Evolutionary conservation across 2,329 filamentous ascomycete species (phyloP).

Genomic region (Delphinella strobiligena): DNA sequence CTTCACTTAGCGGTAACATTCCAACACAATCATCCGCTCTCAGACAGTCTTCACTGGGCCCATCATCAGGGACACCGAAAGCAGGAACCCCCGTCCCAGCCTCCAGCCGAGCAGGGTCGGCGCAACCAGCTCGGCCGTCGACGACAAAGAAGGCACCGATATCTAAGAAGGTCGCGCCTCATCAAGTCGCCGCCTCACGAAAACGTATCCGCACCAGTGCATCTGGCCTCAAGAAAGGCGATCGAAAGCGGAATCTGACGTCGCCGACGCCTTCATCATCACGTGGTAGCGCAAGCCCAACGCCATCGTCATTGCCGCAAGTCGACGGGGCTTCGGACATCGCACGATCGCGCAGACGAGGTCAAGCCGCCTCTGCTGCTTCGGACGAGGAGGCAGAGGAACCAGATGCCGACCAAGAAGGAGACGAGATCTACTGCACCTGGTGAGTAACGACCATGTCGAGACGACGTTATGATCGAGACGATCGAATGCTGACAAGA

Average conservation of each 20-base stretch:
- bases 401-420: slow-evolving; percentile 37
- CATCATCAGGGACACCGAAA: slow-evolving; percentile 43
- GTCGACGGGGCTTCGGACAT: slow-evolving; percentile 15
- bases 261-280: slow-evolving; percentile 18
- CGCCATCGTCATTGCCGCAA: slow-evolving; percentile 19
- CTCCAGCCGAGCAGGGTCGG: too few relatives aligned
- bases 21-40: slow-evolving; percentile 43
- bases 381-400: slow-evolving; percentile 18
- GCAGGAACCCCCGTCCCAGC: slow-evolving; percentile 37
- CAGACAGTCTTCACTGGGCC: slow-evolving; percentile 51
- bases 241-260: slow-evolving; percentile 21
- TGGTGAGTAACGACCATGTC: too few relatives aligned
- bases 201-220: slow-evolving; percentile 10
- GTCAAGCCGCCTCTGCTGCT: slow-evolving; percentile 3
- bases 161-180: slow-evolving; percentile 45
- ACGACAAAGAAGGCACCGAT: slow-evolving; percentile 18
- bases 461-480: too few relatives aligned
- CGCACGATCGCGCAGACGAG: slow-evolving; percentile 4
- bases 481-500: too few relatives aligned
- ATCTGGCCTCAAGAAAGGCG: slow-evolving; percentile 13
- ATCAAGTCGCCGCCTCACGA: slow-evolving; percentile 23
- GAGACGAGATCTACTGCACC: slow-evolving; percentile 67
- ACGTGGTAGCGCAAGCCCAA: slow-evolving; percentile 18
- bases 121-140: slow-evolving; percentile 10
- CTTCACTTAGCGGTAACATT: slow-evolving; percentile 36